Evolutionary conservation across 1,284 basidiomycete genomes (phyloP).

Genomic region (Malassezia furfur): DNA sequence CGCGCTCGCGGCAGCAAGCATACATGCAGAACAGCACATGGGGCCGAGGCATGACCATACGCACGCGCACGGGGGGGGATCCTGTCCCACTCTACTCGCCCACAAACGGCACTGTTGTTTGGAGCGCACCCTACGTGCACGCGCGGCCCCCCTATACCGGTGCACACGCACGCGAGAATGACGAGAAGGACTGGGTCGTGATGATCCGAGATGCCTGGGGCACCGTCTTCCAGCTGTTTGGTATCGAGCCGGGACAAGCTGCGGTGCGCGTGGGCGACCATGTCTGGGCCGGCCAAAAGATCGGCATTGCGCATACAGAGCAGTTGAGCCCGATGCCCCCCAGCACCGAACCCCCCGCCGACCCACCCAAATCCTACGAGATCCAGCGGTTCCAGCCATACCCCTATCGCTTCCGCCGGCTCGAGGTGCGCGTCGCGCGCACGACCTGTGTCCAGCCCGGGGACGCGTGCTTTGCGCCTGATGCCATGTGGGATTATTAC

Average conservation of each 20-base stretch:
- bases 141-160: slow-evolving; percentile 25
- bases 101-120: slow-evolving; percentile 33
- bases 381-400: slow-evolving; percentile 23
- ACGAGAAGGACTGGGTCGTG: slow-evolving; percentile 26
- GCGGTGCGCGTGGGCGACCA: slow-evolving; percentile 20
- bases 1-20: slow-evolving; percentile 16
- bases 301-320: slow-evolving; percentile 23
- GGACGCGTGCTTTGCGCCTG: slow-evolving; percentile 9
- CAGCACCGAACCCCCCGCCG: slow-evolving; percentile 23
- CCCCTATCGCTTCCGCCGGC: slow-evolving; percentile 27
- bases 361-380: slow-evolving; percentile 19
- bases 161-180: slow-evolving; percentile 24
- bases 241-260: slow-evolving; percentile 18
- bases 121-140: slow-evolving; percentile 23
- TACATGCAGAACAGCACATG: not conserved
- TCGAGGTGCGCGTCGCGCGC: slow-evolving; percentile 33
- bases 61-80: slow-evolving; percentile 13
- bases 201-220: slow-evolving; percentile 39
- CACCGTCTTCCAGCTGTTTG: slow-evolving; percentile 35
- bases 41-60: slow-evolving; percentile 10
- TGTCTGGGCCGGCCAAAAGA: slow-evolving; percentile 25
- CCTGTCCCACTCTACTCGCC: slow-evolving; percentile 30
- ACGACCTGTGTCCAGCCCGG: not conserved
- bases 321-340: slow-evolving; percentile 22
- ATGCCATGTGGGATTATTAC: slow-evolving; percentile 27